These are phyloP conservation scores for Claviceps citrina DNA, from an alignment of 2,329 filamentous ascomycete species.

Conservation along the genomic window DNA sequence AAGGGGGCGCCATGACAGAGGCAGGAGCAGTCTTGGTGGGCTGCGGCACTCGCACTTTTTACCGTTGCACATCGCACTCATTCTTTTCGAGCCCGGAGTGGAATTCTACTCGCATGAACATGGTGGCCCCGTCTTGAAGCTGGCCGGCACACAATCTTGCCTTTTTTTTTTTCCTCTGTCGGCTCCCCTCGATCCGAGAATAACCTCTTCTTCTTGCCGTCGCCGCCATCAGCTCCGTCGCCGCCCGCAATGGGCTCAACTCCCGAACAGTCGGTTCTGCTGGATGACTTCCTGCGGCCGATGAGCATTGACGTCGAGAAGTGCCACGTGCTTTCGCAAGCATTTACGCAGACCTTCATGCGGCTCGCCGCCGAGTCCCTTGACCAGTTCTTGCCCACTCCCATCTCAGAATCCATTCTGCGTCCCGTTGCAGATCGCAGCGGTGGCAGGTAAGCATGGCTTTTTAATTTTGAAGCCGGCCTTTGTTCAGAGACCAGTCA, in stretches of 20 bases:
- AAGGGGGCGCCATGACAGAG: no score
- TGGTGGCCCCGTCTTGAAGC: no score
- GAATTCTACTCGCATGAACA: no score
- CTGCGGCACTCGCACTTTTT: no score
- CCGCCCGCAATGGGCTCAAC: conserved; percentile 5
- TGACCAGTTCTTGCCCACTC: conserved; percentile 44
- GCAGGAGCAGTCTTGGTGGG: no score
- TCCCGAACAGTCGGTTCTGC: conserved; percentile 6
- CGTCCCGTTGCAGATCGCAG: conserved; percentile 28
- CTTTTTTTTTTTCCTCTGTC: background rate
- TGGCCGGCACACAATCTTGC: no score
- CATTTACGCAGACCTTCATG: conserved; percentile 32
- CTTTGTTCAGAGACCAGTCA: no score
- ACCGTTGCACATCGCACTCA: no score
- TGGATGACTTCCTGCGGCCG: conserved; percentile 34
- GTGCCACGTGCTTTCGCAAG: conserved; percentile 30
- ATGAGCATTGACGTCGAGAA: conserved; percentile 32
- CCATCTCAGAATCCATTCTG: conserved; percentile 44
- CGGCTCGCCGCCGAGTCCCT: conserved; percentile 35
- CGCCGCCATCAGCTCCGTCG: no score
- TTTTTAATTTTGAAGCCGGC: background rate
- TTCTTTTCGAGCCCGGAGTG: no score
- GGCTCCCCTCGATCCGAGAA: no score
- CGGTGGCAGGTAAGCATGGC: conserved; percentile 31
- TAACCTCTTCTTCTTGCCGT: no score